Percentiles rank a stretch among this genome's conserved stretches.
phyloP scores from a whole-genome alignment of 108 stramenopile species.

The Craspedostauros australis region DNA sequence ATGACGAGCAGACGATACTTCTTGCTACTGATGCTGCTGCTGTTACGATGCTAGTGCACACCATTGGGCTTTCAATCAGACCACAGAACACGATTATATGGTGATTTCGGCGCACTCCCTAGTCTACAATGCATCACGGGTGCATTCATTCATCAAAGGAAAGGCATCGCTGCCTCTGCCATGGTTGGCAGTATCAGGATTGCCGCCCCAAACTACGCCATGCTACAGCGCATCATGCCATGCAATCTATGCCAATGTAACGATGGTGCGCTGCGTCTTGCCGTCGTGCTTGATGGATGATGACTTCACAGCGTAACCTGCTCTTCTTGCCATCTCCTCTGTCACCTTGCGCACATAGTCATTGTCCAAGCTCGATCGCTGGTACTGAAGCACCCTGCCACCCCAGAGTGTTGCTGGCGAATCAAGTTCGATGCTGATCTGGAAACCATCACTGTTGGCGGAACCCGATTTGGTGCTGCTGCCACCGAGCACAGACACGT shows the following conservation, averaged over 20 bases:
- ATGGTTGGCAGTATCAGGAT: too few relatives aligned
- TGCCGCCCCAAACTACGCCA: too few relatives aligned
- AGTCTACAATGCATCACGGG: too few relatives aligned
- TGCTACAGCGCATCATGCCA: too few relatives aligned
- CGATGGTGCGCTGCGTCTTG: constrained; percentile 14
- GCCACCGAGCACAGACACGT: constrained; percentile 24
- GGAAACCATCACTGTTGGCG: constrained; percentile 9
- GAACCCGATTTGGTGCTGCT: background rate
- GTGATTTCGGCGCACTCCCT: too few relatives aligned
- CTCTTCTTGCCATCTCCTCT: constrained; percentile 32
- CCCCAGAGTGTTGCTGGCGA: constrained; percentile 78
- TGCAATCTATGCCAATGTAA: constrained; percentile 17
- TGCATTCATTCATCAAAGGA: too few relatives aligned
- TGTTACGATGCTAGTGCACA: too few relatives aligned
- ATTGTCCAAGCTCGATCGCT: constrained; percentile 17
- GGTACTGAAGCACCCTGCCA: constrained; percentile 46
- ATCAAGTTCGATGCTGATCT: constrained; percentile 43
- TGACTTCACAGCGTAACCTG: constrained; percentile 39
- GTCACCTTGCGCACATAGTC: constrained; percentile 45
- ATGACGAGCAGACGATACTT: too few relatives aligned
- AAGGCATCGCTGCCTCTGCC: too few relatives aligned
- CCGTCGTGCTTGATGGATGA: constrained; percentile 57
- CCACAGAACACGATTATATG: too few relatives aligned
- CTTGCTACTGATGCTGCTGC: too few relatives aligned
- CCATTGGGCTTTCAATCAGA: too few relatives aligned